phyloP scores from a whole-genome alignment of 164 flowering plant genomes.

The Annona cherimola region DNA sequence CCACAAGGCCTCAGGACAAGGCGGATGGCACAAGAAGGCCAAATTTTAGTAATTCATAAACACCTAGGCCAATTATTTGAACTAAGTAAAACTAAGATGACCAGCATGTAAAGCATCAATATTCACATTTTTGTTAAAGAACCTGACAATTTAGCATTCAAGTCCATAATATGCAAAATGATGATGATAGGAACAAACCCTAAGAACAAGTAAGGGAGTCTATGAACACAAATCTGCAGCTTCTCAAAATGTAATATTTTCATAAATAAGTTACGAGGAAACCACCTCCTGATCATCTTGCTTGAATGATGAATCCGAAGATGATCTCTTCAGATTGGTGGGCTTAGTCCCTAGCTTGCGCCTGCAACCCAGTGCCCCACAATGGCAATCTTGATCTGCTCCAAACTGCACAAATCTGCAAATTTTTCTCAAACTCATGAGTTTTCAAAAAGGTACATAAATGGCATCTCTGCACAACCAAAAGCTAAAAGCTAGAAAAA shows the following conservation, averaged over 20 bases:
- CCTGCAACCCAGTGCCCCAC: slow-evolving; percentile 85
- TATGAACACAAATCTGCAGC: background rate
- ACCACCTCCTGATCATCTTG: slow-evolving; percentile 58
- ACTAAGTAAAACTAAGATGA: background rate
- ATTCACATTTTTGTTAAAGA: background rate
- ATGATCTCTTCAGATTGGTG: slow-evolving; percentile 59
- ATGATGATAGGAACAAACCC: background rate
- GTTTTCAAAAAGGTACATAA: background rate
- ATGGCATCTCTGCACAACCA: background rate
- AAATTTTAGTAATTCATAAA: background rate
- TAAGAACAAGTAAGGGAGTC: background rate
- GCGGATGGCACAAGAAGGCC: background rate
- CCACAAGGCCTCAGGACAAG: background rate
- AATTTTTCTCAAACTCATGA: slow-evolving; percentile 33
- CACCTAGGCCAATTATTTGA: background rate
- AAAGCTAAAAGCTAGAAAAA: background rate
- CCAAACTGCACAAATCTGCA: slow-evolving; percentile 99
- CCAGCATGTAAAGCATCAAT: background rate
- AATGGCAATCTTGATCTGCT: slow-evolving; percentile 96
- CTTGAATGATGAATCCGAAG: slow-evolving; percentile 66
- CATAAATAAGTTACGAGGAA: slow-evolving; percentile 39
- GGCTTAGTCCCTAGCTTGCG: slow-evolving; percentile 82
- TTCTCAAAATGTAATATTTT: slow-evolving; percentile 33
- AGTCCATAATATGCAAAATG: slow-evolving; percentile 1
- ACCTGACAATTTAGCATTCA: background rate